Conservation (phyloP, 352 stramenopile species). For the Pythium aristosporum region DNA sequence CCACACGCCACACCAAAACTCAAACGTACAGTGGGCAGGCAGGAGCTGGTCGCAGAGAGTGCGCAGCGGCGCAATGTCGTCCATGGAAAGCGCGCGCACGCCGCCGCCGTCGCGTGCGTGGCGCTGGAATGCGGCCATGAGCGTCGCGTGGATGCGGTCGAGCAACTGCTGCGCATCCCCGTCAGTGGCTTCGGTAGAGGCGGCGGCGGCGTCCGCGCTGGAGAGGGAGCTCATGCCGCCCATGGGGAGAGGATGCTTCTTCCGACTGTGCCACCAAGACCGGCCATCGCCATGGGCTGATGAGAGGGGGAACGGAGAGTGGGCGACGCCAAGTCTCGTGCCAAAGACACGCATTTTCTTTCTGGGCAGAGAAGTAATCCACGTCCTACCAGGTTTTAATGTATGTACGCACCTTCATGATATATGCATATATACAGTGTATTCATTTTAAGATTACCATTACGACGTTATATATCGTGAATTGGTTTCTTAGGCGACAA, state of each 20-base stretch:
- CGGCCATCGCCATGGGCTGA: slow-evolving; percentile 10
- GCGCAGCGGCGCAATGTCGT: slow-evolving; percentile 67
- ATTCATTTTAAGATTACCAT: too few species aligned
- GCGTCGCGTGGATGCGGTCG: slow-evolving; percentile 46
- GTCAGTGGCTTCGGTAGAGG: too few species aligned
- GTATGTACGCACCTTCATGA: neutral
- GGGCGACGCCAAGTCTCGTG: neutral
- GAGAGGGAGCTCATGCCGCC: slow-evolving; percentile 49
- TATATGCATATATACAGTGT: too few species aligned
- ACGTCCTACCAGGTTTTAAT: too few species aligned
- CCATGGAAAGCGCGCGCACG: slow-evolving; percentile 41
- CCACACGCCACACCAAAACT: neutral
- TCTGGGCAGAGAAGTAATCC: neutral
- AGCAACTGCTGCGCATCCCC: slow-evolving; percentile 37
- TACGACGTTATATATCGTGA: too few species aligned
- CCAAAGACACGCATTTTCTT: slow-evolving; percentile 29
- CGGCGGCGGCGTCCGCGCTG: slow-evolving; percentile 9
- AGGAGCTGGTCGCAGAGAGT: slow-evolving; percentile 68
- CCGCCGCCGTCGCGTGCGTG: slow-evolving; percentile 27
- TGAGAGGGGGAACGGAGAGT: slow-evolving; percentile 1
- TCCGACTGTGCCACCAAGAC: neutral
- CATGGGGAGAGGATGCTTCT: slow-evolving; percentile 25
- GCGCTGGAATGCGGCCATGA: slow-evolving; percentile 41
- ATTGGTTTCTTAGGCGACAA: too few species aligned
- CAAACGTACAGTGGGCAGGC: slow-evolving; percentile 54